These are phyloP conservation scores for Coprinellus aureogranulatus DNA, from an alignment of 768 basidiomycete species.

Conservation along the genomic window DNA sequence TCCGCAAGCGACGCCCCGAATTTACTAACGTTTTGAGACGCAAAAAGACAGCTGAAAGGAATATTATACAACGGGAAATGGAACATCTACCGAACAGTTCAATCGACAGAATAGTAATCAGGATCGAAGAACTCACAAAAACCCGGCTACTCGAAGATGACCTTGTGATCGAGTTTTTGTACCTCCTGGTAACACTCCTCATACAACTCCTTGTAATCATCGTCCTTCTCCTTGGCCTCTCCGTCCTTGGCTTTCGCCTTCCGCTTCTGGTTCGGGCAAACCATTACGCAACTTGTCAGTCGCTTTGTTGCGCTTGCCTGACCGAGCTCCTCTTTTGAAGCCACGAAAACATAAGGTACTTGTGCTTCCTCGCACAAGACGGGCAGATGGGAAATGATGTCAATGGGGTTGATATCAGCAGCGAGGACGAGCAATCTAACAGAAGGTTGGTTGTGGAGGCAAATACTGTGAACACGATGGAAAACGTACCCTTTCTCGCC, in stretches of 20 bases:
- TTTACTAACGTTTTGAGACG: no score
- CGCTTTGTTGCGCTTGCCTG: constrained; percentile 95
- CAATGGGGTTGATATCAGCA: constrained; percentile 95
- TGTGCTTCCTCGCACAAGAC: constrained; percentile 90
- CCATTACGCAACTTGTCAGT: constrained; percentile 96
- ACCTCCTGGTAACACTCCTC: constrained; percentile 87
- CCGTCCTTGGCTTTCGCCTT: constrained; percentile 64
- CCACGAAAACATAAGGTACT: constrained; percentile 86
- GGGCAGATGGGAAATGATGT: constrained; percentile 97
- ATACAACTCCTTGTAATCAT: constrained; percentile 85
- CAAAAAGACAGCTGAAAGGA: no score
- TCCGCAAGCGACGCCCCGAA: no score
- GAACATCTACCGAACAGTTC: constrained; percentile 4
- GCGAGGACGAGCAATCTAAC: constrained; percentile 84
- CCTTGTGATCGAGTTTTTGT: constrained; percentile 68
- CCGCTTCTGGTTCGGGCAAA: constrained; percentile 80
- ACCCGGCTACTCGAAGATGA: constrained; percentile 51
- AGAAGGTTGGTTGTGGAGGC: constrained; percentile 1
- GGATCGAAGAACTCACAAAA: constrained; percentile 6
- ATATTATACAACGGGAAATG: background rate
- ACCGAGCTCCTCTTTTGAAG: constrained; percentile 94
- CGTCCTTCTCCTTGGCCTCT: constrained; percentile 60
- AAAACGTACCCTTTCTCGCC: constrained; percentile 87
- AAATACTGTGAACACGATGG: background rate
- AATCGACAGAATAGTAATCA: constrained; percentile 3